Percentiles rank a stretch among this genome's conserved stretches.
These are phyloP conservation scores for Fusarium pseudograminearum DNA, from an alignment of 2,329 filamentous ascomycete genomes.

Conservation along the genomic window DNA sequence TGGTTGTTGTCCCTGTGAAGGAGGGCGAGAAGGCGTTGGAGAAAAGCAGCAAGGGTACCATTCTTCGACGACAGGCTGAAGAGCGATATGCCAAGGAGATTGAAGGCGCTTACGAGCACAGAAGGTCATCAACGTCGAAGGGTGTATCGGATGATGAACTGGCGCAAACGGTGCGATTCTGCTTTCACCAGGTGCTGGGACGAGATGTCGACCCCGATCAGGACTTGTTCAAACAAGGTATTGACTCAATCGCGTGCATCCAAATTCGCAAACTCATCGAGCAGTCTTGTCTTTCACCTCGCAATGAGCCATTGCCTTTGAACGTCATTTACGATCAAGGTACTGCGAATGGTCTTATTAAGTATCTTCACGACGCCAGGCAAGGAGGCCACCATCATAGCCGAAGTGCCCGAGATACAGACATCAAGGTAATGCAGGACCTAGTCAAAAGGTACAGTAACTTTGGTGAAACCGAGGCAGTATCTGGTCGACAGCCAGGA, in stretches of 20 bases:
- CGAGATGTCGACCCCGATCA: conserved; percentile 50
- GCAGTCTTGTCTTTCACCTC: conserved; percentile 34
- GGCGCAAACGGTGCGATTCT: conserved; percentile 46
- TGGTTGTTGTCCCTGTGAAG: conserved; percentile 58
- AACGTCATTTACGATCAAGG: conserved; percentile 72
- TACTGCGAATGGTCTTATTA: conserved; percentile 55
- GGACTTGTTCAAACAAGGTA: conserved; percentile 68
- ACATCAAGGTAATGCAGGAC: conserved; percentile 5
- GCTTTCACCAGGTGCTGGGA: conserved; percentile 51
- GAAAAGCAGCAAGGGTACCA: conserved; percentile 73
- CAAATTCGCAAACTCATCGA: conserved; percentile 59
- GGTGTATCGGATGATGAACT: conserved; percentile 53
- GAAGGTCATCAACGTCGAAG: conserved; percentile 7
- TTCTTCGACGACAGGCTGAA: conserved; percentile 65
- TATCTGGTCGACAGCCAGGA: not conserved
- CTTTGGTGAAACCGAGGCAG: not conserved
- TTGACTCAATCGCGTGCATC: conserved; percentile 70
- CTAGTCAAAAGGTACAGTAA: conserved; percentile 25
- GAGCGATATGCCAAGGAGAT: conserved; percentile 61
- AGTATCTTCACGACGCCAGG: conserved; percentile 31
- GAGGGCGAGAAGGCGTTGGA: conserved; percentile 52
- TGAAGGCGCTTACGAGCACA: conserved; percentile 57
- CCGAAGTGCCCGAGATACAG: rapidly evolving
- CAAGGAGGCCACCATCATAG: conserved; percentile 12
- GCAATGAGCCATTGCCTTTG: conserved; percentile 56